Evolutionary conservation across 345 rosid species (phyloP), one percentile per base, ranked within the genome.

Genomic region (Arabidopsis suecica): DNA sequence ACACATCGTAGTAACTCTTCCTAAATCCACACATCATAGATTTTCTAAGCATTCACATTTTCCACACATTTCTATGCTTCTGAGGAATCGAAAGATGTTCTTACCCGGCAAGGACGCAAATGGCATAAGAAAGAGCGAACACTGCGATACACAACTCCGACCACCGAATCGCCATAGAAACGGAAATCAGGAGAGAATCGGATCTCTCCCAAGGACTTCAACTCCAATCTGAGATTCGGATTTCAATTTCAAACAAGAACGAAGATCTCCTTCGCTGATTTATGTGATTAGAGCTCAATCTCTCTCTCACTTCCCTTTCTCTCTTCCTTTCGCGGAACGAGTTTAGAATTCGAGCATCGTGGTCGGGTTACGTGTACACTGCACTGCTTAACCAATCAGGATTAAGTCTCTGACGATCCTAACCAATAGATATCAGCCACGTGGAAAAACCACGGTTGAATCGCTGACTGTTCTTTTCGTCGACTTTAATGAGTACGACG

Each of bases 1-100:
- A 70, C 53, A 96, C 59, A 41, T 96, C 99, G 69, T 96, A 96
- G 69, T 93, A 96, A 72, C 90, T 93, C 86, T 93, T 91, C 86
- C 99, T 93, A 84, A 78, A 7, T 3, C 44, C 68, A 78, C 68
- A 78, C 69, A 61, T 22, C 55, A 61, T 2, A 25, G 18, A 54
- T 32, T 57, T 47, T 40, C 5, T 9, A 72, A 38, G 50, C 73
- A 55, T 49, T 59, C 67, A 41, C 48, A 45, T 6, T 54, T 53
- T 2, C 7, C n/a, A 64, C 18, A 49, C 12, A 20, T 58, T 40
- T 10, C 11, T 10, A 11, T 3, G 41, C 50, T 32, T 28, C 44
- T n/a, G 3, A 51, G 9, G 16, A 2, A 28, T 16, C 41, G 14
- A n/a, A 0, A 36, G 22, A 71, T 41, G 25, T 36, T 36, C 80